A percentile compares a stretch with the other conserved stretches of the same genome.
Conservation (phyloP, 169 alveolate species). For the Plasmodium gonderi region DNA sequence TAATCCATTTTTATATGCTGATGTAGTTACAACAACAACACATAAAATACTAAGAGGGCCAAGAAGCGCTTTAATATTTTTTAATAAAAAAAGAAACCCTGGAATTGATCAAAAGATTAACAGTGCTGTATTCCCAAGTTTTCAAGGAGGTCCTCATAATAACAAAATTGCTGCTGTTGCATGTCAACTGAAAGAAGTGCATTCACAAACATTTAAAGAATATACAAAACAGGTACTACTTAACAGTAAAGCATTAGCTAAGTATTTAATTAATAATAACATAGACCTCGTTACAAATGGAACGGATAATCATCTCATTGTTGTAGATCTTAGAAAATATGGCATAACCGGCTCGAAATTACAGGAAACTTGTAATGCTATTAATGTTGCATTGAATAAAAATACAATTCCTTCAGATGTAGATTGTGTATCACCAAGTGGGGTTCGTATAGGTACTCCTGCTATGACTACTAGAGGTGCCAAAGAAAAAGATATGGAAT, state of each 20-base stretch:
- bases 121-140: conserved; percentile 96
- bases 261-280: conserved; percentile 81
- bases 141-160: conserved; percentile 98
- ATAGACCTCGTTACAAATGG: conserved; percentile 89
- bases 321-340: conserved; percentile 88
- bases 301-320: conserved; percentile 94
- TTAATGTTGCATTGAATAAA: conserved; percentile 88
- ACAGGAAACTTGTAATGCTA: conserved; percentile 89
- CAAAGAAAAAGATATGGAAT: conserved; percentile 88
- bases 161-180: conserved; percentile 92
- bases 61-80: conserved; percentile 95
- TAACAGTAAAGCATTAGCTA: conserved; percentile 89
- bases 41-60: conserved; percentile 98
- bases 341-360: conserved; percentile 90
- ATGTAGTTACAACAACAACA: conserved; percentile 98
- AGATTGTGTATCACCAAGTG: conserved; percentile 91
- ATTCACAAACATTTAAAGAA: conserved; percentile 77
- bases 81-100: conserved; percentile 86
- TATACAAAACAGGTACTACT: conserved; percentile 83
- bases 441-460: conserved; percentile 95
- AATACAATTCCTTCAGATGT: conserved; percentile 89
- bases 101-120: conserved; percentile 92
- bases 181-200: conserved; percentile 86
- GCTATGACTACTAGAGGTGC: conserved; percentile 95
- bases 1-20: conserved; percentile 93